Conservation (phyloP, 805 yeast genomes). For the Schwanniomyces pseudopolymorphus region DNA sequence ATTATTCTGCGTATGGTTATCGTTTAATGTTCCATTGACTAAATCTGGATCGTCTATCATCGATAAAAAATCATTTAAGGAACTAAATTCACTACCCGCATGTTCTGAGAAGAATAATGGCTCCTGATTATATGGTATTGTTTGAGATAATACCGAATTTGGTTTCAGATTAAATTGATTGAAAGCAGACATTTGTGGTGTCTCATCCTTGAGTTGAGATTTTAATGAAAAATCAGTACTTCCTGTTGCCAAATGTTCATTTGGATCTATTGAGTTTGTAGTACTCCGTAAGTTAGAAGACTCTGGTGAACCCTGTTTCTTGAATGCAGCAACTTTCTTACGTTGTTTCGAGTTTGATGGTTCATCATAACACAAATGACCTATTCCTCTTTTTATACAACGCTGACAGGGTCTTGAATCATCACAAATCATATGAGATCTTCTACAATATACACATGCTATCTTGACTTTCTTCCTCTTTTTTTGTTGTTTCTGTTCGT, state of each 20-base stretch:
- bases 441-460: constrained; percentile 88
- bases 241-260: constrained; percentile 2
- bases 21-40: constrained; percentile 45
- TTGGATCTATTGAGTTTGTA: constrained; percentile 7
- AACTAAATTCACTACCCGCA: constrained; percentile 89
- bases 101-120: constrained; percentile 88
- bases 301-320: constrained; percentile 3
- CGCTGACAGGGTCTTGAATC: constrained; percentile 73
- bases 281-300: not conserved
- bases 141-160: constrained; percentile 36
- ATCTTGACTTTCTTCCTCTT: constrained; percentile 51
- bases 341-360: constrained; percentile 46
- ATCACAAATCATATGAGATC: constrained; percentile 95
- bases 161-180: constrained; percentile 8
- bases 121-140: constrained; percentile 53
- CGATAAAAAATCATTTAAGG: constrained; percentile 82
- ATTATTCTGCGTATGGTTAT: constrained; percentile 15
- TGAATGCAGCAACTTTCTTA: constrained; percentile 33
- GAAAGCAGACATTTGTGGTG: constrained; percentile 5
- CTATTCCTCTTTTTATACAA: constrained; percentile 83
- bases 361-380: constrained; percentile 83
- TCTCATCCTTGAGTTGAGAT: not conserved
- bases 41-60: constrained; percentile 86
- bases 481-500: constrained; percentile 9
- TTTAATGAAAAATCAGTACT: not conserved